Evolutionary conservation across 345 rosid genomes (phyloP).

Genomic region (Raphanus raphanistrum): DNA sequence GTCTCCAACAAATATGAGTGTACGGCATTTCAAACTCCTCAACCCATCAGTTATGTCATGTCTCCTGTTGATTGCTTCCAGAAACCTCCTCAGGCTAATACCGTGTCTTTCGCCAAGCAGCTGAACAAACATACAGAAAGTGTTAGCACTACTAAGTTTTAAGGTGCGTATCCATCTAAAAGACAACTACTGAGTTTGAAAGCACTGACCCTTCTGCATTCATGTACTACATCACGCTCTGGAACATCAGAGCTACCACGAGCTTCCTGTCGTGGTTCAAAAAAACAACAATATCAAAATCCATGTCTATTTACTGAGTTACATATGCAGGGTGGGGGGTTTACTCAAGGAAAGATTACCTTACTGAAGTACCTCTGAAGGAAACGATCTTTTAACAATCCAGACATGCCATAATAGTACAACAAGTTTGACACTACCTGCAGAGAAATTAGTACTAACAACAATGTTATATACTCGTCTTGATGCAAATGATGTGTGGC

Average conservation of each 20-base stretch:
- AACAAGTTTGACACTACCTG: conserved; percentile 75
- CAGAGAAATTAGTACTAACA: conserved; percentile 10
- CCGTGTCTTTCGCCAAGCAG: conserved; percentile 81
- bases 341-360: conserved; percentile 56
- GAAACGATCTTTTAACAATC: conserved; percentile 75
- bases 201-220: conserved; percentile 72
- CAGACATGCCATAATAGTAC: conserved; percentile 92
- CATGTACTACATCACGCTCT: conserved; percentile 81
- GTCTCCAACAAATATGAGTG: conserved; percentile 94
- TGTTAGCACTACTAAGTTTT: not conserved
- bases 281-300: conserved; percentile 1
- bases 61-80: conserved; percentile 81
- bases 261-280: conserved; percentile 60
- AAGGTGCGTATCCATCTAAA: not conserved
- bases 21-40: conserved; percentile 73
- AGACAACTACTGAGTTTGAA: not conserved
- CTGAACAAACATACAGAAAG: conserved; percentile 43
- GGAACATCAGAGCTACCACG: conserved; percentile 81
- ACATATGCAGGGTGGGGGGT: not conserved
- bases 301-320: not conserved
- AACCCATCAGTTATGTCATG: conserved; percentile 71
- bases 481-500: not conserved
- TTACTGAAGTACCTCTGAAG: conserved; percentile 92
- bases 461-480: not conserved
- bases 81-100: conserved; percentile 63